Base-by-base conservation (phyloP, 2,329 filamentous ascomycete species). In the Epichloe brachyelytri region DNA sequence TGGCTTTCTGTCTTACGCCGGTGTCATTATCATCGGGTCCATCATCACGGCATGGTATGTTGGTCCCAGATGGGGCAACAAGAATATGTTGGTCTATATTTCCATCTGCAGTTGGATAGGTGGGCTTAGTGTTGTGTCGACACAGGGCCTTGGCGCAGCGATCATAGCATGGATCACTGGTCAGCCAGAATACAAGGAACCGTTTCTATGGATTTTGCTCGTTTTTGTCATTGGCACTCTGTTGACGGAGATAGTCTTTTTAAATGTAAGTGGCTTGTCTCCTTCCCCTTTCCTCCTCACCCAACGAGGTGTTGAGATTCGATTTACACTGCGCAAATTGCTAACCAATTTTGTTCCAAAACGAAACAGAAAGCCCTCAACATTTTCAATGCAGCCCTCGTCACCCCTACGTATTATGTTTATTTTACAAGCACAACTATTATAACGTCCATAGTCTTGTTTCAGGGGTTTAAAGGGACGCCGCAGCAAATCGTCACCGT, bases 321-420 rank as follows among this genome's bases (percentile, higher is more conserved):
- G 26, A 11, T 30, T 11, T 4, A 2, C 26, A 30, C 26, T 30
- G 26, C 26, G 1, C 36, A 14, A 38, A 8, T 38, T n/a, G 20
- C 40, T 43, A 11, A 43, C 40, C 17, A 22, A 22, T 7, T 6
- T 15, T 6, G n/a, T 26, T 22, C 15, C 20, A 7, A 12, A n/a
- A 2, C 20, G 5, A 43, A 40, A 46, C 38, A 97, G 90, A 98
- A 98, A 96, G 93, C 93, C 5, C 77, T 97, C 51, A 97, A 98
- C 63, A 70, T 98, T 47, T 97, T 91, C 75, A 97, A 98, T 62
- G 93, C 93, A 38, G 91, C 93, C 7, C 78, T 98, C 57, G 93
- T 98, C 53, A 98, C 93, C 0, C 93, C 93, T 0, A 98, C 93
- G 2, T 98, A 98, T 71, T 98, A 98, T 66, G 93, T 98, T 57